Evolutionary conservation across 805 yeast species (phyloP).

Genomic region (Metschnikowia rubicola): DNA sequence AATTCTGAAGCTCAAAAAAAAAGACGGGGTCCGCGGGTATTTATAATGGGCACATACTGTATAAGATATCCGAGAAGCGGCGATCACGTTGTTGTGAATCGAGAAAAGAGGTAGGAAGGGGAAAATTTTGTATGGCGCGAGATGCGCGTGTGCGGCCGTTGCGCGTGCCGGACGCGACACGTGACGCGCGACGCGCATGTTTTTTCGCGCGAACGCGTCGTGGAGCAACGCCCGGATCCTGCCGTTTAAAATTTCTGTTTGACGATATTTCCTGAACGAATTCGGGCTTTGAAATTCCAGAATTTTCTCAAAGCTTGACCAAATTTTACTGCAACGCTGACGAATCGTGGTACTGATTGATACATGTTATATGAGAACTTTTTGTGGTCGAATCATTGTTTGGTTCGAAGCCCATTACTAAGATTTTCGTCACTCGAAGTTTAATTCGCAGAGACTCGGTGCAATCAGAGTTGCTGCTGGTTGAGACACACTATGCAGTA

Average conservation of each 20-base stretch:
- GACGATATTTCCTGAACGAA: neutral
- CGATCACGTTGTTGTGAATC: slow-evolving; percentile 9
- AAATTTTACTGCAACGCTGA: no score
- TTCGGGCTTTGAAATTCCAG: neutral
- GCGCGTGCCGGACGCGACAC: slow-evolving; percentile 3
- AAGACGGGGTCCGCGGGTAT: slow-evolving; percentile 4
- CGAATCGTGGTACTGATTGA: no score
- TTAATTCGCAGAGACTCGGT: no score
- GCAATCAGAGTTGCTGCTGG: neutral
- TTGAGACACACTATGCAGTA: neutral
- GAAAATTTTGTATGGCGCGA: slow-evolving; percentile 5
- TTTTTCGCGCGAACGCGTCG: slow-evolving; percentile 1
- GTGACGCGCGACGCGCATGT: slow-evolving; percentile 7
- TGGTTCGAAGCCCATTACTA: no score
- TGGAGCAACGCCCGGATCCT: neutral
- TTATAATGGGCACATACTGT: slow-evolving; percentile 9
- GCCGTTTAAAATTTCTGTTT: neutral
- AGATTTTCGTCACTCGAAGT: no score
- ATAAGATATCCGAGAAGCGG: slow-evolving; percentile 13
- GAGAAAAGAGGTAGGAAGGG: neutral
- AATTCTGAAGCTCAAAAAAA: neutral
- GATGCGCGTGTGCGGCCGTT: slow-evolving; percentile 6
- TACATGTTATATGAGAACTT: no score
- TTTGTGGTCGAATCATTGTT: no score
- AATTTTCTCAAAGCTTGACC: neutral